Evolutionary conservation across 164 flowering plant species (phyloP), one percentile per base, ranked within the genome.

Genomic region (Hamamelis virginiana): DNA sequence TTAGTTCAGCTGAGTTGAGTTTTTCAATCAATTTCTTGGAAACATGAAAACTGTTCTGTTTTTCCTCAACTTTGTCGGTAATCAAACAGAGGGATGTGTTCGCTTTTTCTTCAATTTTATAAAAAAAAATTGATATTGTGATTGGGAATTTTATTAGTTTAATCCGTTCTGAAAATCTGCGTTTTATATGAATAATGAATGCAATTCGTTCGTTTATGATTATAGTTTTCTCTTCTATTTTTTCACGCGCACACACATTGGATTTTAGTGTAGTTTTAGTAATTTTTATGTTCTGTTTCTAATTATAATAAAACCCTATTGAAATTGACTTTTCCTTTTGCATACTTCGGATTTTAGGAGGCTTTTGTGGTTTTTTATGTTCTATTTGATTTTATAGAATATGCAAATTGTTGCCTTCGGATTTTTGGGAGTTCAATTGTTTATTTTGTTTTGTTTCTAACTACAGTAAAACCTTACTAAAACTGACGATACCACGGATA

Each of bases 401-500:
- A 16, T 0, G n/a, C 16, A 16, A 15, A 15, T 50, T 0, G 53
- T 50, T 21, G 33, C 43, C n/a, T 41, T 14, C 2, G 4, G 43
- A 44, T 59, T 45, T 59, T 11, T 9, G 25, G 38, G 21, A 13
- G 11, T 43, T 41, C 8, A 38, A 41, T 43, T 46, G 8, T 48
- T 8, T 47, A 65, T 0, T 44, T 23, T 18, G 3, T 58, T 55
- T 57, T 33, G 2, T 57, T 65, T 44, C 13, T 44, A n/a, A 26
- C 57, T 57, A 12, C 88, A 94, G 98, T 74, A 94, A 88, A 79
- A 94, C 98, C 50, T 71, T 94, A n/a, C 78, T 94, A 57, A 94
- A 94, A 75, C 72, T 94, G 76, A 81, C 95, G 12, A 90, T 91
- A 52, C 98, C 98, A 2, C 85, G 98, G 4, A 92, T 91, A 59